These are phyloP conservation scores for Apiotrichum montevideense DNA, from an alignment of 1,284 basidiomycete species.

Conservation along the genomic window DNA sequence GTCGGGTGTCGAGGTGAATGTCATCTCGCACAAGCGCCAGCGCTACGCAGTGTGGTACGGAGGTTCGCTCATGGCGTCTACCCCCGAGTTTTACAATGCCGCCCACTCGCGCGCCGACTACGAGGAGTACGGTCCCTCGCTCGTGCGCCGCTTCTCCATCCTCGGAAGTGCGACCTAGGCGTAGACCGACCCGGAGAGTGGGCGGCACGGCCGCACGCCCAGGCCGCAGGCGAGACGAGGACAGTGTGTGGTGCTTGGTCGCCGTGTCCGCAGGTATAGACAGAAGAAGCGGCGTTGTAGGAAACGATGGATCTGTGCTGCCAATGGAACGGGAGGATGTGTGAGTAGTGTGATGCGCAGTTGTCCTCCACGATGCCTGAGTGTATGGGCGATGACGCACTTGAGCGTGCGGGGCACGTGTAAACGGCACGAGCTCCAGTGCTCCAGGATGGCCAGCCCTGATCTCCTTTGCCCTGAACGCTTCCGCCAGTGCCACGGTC, in stretches of 20 bases:
- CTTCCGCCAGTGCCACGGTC: no score
- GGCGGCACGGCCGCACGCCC: neutral
- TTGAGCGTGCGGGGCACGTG: no score
- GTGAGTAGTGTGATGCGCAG: no score
- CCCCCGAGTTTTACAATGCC: slow-evolving; percentile 96
- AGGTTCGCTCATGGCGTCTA: slow-evolving; percentile 83
- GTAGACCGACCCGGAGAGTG: neutral
- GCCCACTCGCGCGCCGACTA: slow-evolving; percentile 97
- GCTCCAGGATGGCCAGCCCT: no score
- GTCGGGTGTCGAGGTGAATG: slow-evolving; percentile 90
- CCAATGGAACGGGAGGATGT: neutral
- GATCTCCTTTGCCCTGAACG: no score
- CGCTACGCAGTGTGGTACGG: slow-evolving; percentile 99
- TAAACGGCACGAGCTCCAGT: no score
- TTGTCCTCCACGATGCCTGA: neutral
- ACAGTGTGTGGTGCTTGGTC: neutral
- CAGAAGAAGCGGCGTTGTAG: slow-evolving; percentile 1
- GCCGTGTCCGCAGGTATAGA: neutral
- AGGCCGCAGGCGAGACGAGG: neutral
- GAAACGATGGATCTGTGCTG: slow-evolving; percentile 2
- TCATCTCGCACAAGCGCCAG: slow-evolving; percentile 97
- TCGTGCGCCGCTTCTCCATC: slow-evolving; percentile 89
- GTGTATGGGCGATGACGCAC: no score
- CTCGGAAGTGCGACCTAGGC: slow-evolving; percentile 76
- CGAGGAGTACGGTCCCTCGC: slow-evolving; percentile 93